Evolutionary conservation across 78 protist genomes (phyloP).

Genomic region (Dictyostelium intermedium): DNA sequence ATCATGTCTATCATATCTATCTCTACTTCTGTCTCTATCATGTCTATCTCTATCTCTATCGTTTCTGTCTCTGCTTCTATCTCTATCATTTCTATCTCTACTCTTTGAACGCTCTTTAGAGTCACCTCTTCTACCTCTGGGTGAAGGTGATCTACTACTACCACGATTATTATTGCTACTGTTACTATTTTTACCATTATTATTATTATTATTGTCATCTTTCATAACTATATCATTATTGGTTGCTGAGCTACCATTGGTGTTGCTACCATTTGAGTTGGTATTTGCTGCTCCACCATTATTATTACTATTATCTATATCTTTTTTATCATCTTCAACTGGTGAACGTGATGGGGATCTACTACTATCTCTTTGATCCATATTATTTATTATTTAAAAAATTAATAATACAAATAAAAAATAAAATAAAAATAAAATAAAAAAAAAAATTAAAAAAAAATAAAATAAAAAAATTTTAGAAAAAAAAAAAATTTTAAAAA

Average conservation of each 20-base stretch:
- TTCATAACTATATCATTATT: background rate
- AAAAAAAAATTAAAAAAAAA: background rate
- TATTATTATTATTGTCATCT: background rate
- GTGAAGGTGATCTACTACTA: background rate
- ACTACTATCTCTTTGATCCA: constrained; percentile 30
- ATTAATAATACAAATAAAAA: background rate
- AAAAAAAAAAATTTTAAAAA: background rate
- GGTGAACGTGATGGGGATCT: constrained; percentile 32
- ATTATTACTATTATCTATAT: background rate
- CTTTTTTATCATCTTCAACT: background rate
- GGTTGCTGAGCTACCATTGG: background rate
- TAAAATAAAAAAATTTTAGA: background rate
- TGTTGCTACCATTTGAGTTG: background rate
- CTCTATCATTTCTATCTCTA: background rate
- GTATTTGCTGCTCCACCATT: background rate
- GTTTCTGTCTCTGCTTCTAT: background rate
- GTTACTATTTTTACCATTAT: background rate
- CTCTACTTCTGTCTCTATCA: background rate
- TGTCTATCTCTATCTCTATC: constrained; percentile 4
- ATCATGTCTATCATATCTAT: background rate
- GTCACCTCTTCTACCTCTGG: background rate
- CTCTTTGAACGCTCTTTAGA: constrained; percentile 2
- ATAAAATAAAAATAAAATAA: background rate
- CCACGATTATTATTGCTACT: background rate
- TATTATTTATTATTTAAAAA: constrained; percentile 7